Conservation (phyloP, 1,284 basidiomycete species). For the Serendipita sp. region DNA sequence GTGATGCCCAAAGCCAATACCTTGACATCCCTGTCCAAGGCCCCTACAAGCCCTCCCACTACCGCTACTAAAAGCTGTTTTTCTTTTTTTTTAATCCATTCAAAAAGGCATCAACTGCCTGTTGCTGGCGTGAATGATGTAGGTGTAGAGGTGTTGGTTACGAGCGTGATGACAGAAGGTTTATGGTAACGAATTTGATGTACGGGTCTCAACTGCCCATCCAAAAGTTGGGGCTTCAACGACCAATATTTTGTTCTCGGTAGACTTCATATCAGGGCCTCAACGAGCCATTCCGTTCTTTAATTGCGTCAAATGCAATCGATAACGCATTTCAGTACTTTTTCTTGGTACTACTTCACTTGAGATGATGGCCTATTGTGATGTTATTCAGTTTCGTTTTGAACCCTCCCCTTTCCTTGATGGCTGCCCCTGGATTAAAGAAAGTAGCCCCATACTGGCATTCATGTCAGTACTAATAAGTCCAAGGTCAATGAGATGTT, state of each 20-base stretch:
- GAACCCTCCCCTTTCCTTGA: neutral
- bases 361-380: neutral
- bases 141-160: neutral
- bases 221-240: neutral
- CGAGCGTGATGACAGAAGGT: neutral
- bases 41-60: constrained; percentile 85
- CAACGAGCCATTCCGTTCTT: constrained; percentile 4
- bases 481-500: neutral
- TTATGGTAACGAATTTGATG: neutral
- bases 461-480: constrained; percentile 26
- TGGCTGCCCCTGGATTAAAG: constrained; percentile 35
- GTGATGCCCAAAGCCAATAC: constrained; percentile 73
- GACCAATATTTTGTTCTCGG: neutral
- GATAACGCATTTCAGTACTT: no score
- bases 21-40: constrained; percentile 81
- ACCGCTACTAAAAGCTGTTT: constrained; percentile 39
- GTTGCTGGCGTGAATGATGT: neutral
- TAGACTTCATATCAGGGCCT: neutral
- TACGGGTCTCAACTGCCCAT: neutral
- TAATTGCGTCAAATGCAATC: neutral
- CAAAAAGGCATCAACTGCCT: constrained; percentile 1
- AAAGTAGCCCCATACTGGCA: constrained; percentile 70
- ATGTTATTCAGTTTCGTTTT: neutral
- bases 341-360: neutral
- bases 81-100: neutral